Evolutionary conservation across 2,329 filamentous ascomycete genomes (phyloP).

Genomic region (Apiospora pterosperma): DNA sequence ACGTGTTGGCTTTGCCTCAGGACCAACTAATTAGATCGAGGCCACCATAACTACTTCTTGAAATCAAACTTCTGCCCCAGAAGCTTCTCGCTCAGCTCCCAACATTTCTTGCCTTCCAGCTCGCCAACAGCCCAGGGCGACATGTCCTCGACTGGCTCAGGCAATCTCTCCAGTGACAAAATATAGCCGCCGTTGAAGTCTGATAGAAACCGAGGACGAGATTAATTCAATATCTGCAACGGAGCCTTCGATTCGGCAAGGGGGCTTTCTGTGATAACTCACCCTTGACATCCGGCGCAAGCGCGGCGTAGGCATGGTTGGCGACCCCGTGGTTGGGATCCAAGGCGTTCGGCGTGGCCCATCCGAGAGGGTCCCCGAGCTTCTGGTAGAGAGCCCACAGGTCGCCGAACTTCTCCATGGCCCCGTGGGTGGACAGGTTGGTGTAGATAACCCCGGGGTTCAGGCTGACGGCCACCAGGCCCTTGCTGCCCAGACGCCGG

Average conservation of each 20-base stretch:
- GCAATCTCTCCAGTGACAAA: constrained; percentile 25
- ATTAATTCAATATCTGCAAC: background rate
- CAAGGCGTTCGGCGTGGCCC: constrained; percentile 21
- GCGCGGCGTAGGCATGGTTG: constrained; percentile 28
- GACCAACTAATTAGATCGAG: background rate
- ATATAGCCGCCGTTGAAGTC: constrained; percentile 23
- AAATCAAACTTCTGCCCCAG: constrained; percentile 26
- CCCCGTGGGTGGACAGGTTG: constrained; percentile 11
- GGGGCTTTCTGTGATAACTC: background rate
- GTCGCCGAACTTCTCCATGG: background rate
- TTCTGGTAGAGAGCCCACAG: background rate
- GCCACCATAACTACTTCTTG: background rate
- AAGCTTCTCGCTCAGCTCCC: constrained; percentile 31
- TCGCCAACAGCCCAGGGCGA: constrained; percentile 22
- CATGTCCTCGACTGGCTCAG: constrained; percentile 15
- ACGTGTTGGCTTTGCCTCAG: too few relatives aligned
- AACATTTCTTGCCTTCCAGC: constrained; percentile 28
- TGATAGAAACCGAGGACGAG: background rate
- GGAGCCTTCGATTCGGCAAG: background rate
- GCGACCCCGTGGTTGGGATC: constrained; percentile 28
- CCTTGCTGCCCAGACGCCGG: constrained; percentile 13
- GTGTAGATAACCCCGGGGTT: constrained; percentile 28
- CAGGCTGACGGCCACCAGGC: constrained; percentile 26
- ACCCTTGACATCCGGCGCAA: constrained; percentile 21
- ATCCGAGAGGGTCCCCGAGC: constrained; percentile 15